phyloP scores from a whole-genome alignment of 2,329 filamentous ascomycete species.

The Penicillium concentricum region DNA sequence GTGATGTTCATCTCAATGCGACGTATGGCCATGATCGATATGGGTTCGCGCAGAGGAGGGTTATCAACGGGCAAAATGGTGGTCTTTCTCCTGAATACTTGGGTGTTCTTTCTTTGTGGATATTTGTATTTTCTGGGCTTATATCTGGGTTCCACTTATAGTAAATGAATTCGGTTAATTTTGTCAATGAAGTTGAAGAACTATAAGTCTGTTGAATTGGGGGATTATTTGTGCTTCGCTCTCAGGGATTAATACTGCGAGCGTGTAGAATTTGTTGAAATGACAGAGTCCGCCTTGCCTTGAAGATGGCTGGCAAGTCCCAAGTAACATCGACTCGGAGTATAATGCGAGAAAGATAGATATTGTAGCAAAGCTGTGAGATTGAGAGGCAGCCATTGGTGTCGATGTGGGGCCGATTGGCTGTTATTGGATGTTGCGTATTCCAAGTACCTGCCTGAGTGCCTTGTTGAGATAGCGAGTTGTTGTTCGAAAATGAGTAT shows the following conservation, averaged over 20 bases:
- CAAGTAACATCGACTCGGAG: background rate
- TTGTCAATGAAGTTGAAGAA: background rate
- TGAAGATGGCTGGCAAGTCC: background rate
- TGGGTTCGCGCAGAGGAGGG: background rate
- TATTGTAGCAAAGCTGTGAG: background rate
- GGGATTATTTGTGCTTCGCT: background rate
- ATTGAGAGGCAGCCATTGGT: background rate
- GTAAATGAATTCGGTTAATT: background rate
- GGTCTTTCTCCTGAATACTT: background rate
- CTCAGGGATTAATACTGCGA: background rate
- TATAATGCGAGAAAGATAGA: background rate
- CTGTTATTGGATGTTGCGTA: too few species aligned
- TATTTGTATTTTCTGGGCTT: background rate
- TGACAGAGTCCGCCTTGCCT: background rate
- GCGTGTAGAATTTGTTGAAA: background rate
- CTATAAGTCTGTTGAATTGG: background rate
- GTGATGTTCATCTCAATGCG: conserved; percentile 55
- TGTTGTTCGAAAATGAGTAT: background rate
- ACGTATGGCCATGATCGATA: conserved; percentile 61
- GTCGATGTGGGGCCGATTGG: background rate
- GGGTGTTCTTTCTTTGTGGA: background rate
- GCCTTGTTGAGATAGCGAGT: background rate
- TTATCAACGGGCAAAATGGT: background rate
- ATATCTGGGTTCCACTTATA: background rate
- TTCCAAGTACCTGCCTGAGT: background rate